Base-by-base conservation (phyloP, 208 protist species). In the Naegleria lovaniensis region DNA sequence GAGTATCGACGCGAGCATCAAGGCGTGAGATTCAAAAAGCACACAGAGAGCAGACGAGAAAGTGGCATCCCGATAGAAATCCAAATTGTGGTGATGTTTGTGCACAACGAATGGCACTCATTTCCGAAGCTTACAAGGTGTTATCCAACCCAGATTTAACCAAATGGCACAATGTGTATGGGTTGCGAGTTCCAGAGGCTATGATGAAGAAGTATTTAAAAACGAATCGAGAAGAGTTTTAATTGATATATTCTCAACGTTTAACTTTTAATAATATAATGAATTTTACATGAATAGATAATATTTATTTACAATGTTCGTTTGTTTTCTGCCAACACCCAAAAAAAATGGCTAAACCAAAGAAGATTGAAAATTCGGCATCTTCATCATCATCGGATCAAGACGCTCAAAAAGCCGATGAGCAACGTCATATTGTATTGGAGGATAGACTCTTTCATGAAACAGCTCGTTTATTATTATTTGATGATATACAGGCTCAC, bases 51-150 rank as follows among this genome's bases (percentile, higher is more conserved):
- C 15, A 22, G 29, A 40, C 41, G 5, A 0, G 13, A 39, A 89
- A 52, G 29, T 89, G 85, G 85, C 85, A 89, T 89, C 85, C 85
- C 59, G 85, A 89, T 67, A 6, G 29, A 7, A 89, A 89, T 40
- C 41, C 48, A 7, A 36, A 67, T 25, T 89, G 85, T 89, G 83
- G 83, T 4, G 48, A 89, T 0, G 48, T 67, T 29, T 89, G 85
- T 67, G 33, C 25, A 25, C 5, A 89, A 1, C 55, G 39, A 40
- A 89, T 89, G 85, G 5, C 85, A 9, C 4, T 43, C 5, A 67
- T 89, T 41, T 38, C 48, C 3, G 85, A 89, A 40, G 85, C 85
- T 67, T 89, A 89, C 67, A 67, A 13, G 55, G 48, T 89, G 15
- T 40, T 89, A 40, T 29, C 85, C 13, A 67, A 89, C 40, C 4